A percentile compares a stretch with the other conserved stretches of the same genome.
Evolutionary conservation across 768 basidiomycete species (phyloP).

Genomic region (Lactarius akahatsu): DNA sequence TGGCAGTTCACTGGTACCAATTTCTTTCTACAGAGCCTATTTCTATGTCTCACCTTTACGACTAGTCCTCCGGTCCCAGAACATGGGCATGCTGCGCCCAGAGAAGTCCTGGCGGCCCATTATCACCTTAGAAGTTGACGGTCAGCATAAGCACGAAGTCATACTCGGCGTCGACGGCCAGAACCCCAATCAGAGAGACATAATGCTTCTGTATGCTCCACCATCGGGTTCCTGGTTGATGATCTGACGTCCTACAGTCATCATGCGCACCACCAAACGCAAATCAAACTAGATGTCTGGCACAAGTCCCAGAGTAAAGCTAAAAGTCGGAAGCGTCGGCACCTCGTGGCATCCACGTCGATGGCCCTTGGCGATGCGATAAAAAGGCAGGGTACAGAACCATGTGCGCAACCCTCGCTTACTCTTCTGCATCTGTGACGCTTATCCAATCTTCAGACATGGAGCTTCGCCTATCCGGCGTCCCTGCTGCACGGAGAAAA

Average conservation of each 20-base stretch:
- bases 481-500: slow-evolving; percentile 20
- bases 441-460: slow-evolving; percentile 12
- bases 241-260: slow-evolving; percentile 36
- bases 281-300: slow-evolving; percentile 56
- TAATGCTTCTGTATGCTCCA: slow-evolving; percentile 52
- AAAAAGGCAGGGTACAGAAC: slow-evolving; percentile 47
- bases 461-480: slow-evolving; percentile 23
- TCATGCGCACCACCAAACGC: slow-evolving; percentile 41
- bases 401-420: slow-evolving; percentile 40
- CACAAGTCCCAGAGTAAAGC: slow-evolving; percentile 56
- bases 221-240: not conserved
- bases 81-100: slow-evolving; percentile 46
- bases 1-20: slow-evolving; percentile 36
- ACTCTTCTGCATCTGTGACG: not conserved
- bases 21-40: not conserved
- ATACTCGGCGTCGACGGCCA: slow-evolving; percentile 67
- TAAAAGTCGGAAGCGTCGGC: slow-evolving; percentile 56
- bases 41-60: not conserved
- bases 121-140: slow-evolving; percentile 54
- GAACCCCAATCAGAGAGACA: slow-evolving; percentile 60
- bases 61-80: slow-evolving; percentile 43
- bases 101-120: slow-evolving; percentile 71
- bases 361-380: slow-evolving; percentile 54
- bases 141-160: slow-evolving; percentile 53
- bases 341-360: slow-evolving; percentile 51